phyloP scores from a whole-genome alignment of 2,329 filamentous ascomycete species.

The Colletotrichum godetiae region DNA sequence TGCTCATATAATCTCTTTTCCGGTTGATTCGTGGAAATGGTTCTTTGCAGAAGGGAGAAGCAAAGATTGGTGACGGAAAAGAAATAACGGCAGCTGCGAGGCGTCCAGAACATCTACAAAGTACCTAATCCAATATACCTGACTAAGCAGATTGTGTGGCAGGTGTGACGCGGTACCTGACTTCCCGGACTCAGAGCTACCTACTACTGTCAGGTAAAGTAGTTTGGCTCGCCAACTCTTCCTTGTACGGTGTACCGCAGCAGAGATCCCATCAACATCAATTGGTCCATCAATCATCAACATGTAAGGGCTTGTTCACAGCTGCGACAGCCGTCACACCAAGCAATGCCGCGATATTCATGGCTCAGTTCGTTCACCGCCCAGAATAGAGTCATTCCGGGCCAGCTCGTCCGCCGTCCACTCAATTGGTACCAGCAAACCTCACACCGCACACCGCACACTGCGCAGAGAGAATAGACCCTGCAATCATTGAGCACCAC shows the following conservation, averaged over 20 bases:
- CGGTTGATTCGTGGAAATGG: neutral
- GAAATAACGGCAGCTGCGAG: neutral
- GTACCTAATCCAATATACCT: too few relatives aligned
- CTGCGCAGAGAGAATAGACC: constrained; percentile 7
- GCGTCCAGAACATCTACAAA: neutral
- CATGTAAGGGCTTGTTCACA: neutral
- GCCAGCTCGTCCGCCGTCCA: constrained; percentile 5
- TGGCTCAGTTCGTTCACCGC: neutral
- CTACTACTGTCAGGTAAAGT: too few relatives aligned
- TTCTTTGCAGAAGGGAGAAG: neutral
- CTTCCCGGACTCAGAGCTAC: neutral
- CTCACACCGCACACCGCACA: constrained; percentile 9
- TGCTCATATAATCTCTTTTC: neutral
- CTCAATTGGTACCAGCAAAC: constrained; percentile 2
- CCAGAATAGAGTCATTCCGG: neutral
- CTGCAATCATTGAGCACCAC: neutral
- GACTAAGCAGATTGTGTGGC: neutral
- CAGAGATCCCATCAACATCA: too few relatives aligned
- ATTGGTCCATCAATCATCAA: neutral
- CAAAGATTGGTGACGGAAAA: neutral
- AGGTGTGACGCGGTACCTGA: too few relatives aligned
- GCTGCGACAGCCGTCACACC: neutral
- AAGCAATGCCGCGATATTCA: constrained; percentile 1
- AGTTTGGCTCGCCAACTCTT: constrained; percentile 12
- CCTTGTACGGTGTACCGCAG: neutral